Conservation (phyloP, 2,329 filamentous ascomycete species). For the Parastagonospora nodorum region DNA sequence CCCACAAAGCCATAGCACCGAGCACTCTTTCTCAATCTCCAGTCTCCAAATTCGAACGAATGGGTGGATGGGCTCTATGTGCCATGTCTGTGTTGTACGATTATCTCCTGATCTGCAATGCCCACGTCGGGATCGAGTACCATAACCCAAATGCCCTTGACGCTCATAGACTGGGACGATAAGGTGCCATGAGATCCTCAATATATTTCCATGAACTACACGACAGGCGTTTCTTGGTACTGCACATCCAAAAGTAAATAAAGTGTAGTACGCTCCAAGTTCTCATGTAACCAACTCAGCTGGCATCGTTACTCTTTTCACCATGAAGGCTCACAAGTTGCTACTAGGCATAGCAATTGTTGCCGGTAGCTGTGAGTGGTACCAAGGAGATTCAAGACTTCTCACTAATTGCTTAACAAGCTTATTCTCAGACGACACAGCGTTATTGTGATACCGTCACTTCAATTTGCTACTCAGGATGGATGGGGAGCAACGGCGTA, state of each 20-base stretch:
- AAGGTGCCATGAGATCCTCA: constrained; percentile 12
- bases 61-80: constrained; percentile 13
- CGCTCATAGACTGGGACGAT: constrained; percentile 14
- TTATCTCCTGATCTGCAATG: constrained; percentile 20
- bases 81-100: constrained; percentile 2
- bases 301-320: not conserved
- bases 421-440: constrained; percentile 18
- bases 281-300: not conserved
- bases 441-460: constrained; percentile 32
- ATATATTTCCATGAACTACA: constrained; percentile 19
- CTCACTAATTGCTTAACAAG: constrained; percentile 7
- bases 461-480: constrained; percentile 51
- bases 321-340: constrained; percentile 17
- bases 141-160: constrained; percentile 21
- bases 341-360: constrained; percentile 10
- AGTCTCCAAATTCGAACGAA: constrained; percentile 4
- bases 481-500: constrained; percentile 45
- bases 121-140: constrained; percentile 22
- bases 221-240: constrained; percentile 8
- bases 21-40: constrained; percentile 3
- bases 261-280: constrained; percentile 6
- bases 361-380: constrained; percentile 15
- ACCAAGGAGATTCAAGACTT: not conserved
- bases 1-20: constrained; percentile 11
- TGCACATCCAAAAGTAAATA: constrained; percentile 11